A percentile compares a stretch with the other conserved stretches of the same genome.
phyloP scores from a whole-genome alignment of 2,329 filamentous ascomycete species.

The Decorospora gaudefroyi region DNA sequence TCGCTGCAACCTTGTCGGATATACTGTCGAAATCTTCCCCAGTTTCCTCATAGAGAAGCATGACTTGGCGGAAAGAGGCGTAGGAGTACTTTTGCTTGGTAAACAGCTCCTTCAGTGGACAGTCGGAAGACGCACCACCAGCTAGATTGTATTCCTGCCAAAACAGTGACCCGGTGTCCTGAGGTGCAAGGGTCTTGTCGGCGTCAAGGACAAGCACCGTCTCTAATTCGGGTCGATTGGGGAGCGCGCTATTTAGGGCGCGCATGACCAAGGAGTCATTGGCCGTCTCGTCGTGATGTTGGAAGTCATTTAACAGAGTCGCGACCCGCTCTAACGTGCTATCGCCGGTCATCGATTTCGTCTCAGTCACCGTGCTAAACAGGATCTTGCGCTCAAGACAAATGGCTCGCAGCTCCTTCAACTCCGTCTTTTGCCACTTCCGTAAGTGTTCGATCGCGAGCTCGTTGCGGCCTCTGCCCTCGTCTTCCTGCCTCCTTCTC shows the following conservation, averaged over 20 bases:
- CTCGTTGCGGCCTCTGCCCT: slow-evolving; percentile 21
- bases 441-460: not conserved
- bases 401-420: not conserved
- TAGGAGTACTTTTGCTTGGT: slow-evolving; percentile 57
- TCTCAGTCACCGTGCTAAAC: slow-evolving; percentile 43
- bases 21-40: slow-evolving; percentile 51
- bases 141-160: slow-evolving; percentile 48
- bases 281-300: slow-evolving; percentile 43
- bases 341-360: not conserved
- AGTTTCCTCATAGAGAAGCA: slow-evolving; percentile 58
- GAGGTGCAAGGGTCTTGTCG: slow-evolving; percentile 59
- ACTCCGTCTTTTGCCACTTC: slow-evolving; percentile 7
- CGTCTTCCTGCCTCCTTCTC: slow-evolving; percentile 48
- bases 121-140: not conserved
- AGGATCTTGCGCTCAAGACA: slow-evolving; percentile 50
- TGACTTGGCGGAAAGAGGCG: slow-evolving; percentile 59
- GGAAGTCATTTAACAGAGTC: slow-evolving; percentile 48
- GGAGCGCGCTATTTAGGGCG: not conserved
- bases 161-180: slow-evolving; percentile 59
- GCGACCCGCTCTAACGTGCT: slow-evolving; percentile 11
- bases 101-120: slow-evolving; percentile 55
- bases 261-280: slow-evolving; percentile 38
- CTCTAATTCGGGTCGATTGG: slow-evolving; percentile 20
- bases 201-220: slow-evolving; percentile 62
- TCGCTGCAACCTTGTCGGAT: slow-evolving; percentile 53